phyloP scores from a whole-genome alignment of 1,284 basidiomycete genomes.

The Pseudozyma thailandica region DNA sequence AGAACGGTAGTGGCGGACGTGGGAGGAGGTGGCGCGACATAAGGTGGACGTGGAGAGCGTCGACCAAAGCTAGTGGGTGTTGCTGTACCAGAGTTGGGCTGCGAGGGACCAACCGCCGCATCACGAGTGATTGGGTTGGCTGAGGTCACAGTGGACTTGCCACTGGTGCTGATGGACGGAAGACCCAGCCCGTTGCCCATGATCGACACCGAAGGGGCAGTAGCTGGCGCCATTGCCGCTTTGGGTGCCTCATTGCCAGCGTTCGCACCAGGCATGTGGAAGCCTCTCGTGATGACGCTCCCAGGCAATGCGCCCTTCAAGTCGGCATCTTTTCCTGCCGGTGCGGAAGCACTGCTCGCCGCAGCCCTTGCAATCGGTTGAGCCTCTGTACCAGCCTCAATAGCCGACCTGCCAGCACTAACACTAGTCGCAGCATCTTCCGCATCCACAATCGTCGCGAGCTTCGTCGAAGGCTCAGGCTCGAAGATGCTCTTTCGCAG shows the following conservation, averaged over 20 bases:
- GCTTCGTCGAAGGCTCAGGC: slow-evolving; percentile 28
- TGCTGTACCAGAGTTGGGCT: slow-evolving; percentile 30
- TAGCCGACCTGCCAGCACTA: slow-evolving; percentile 8
- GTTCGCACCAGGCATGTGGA: slow-evolving; percentile 28
- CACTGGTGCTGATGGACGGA: slow-evolving; percentile 11
- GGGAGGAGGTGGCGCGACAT: slow-evolving; percentile 60
- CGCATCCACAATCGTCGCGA: slow-evolving; percentile 42
- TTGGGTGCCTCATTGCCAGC: slow-evolving; percentile 12
- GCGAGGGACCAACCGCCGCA: slow-evolving; percentile 24
- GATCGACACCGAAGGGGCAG: not conserved
- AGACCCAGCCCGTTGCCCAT: slow-evolving; percentile 22
- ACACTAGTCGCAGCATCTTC: slow-evolving; percentile 34
- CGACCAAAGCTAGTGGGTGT: slow-evolving; percentile 46
- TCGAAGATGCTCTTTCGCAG: slow-evolving; percentile 42
- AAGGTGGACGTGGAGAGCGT: slow-evolving; percentile 57
- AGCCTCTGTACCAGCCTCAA: not conserved
- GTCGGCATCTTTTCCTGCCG: slow-evolving; percentile 13
- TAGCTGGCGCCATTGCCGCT: slow-evolving; percentile 3
- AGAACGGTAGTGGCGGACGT: slow-evolving; percentile 46
- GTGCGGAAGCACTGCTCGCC: not conserved
- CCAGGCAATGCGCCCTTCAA: slow-evolving; percentile 35
- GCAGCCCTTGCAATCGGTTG: slow-evolving; percentile 6
- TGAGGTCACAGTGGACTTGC: slow-evolving; percentile 18
- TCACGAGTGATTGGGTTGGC: slow-evolving; percentile 18
- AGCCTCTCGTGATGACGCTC: slow-evolving; percentile 49